These are phyloP conservation scores for Ormosia emarginata DNA, from an alignment of 306 rosid genomes.

Conservation along the genomic window DNA sequence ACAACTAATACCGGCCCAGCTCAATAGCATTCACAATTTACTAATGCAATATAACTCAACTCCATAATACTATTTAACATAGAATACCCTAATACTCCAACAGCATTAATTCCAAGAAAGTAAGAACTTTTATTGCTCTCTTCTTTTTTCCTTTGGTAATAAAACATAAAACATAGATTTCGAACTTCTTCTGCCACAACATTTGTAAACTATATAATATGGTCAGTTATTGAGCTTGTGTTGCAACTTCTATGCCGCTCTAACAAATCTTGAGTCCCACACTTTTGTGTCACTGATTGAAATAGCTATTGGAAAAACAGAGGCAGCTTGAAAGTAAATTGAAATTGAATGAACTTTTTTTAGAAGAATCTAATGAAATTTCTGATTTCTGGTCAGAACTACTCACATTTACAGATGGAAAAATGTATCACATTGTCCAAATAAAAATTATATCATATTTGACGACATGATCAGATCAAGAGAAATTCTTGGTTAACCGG, in stretches of 20 bases:
- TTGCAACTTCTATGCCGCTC: background rate
- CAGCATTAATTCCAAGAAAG: background rate
- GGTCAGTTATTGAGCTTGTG: background rate
- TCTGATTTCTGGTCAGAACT: background rate
- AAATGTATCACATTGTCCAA: background rate
- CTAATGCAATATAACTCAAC: background rate
- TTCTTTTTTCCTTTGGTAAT: background rate
- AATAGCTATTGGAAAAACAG: background rate
- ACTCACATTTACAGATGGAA: background rate
- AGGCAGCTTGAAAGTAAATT: background rate
- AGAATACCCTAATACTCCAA: background rate
- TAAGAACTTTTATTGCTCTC: background rate
- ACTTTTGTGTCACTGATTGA: background rate
- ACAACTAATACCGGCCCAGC: background rate
- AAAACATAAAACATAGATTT: background rate
- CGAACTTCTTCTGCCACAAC: background rate
- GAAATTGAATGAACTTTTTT: background rate
- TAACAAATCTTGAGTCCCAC: background rate
- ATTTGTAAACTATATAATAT: background rate
- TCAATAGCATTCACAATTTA: background rate
- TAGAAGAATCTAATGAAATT: background rate
- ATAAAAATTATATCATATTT: background rate
- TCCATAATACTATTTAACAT: background rate
- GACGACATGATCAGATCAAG: background rate
- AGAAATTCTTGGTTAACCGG: too few relatives aligned